Percentiles rank a stretch among this genome's conserved stretches.
Conservation (phyloP, 148 eudicot species). For the Rhododendron simsii region DNA sequence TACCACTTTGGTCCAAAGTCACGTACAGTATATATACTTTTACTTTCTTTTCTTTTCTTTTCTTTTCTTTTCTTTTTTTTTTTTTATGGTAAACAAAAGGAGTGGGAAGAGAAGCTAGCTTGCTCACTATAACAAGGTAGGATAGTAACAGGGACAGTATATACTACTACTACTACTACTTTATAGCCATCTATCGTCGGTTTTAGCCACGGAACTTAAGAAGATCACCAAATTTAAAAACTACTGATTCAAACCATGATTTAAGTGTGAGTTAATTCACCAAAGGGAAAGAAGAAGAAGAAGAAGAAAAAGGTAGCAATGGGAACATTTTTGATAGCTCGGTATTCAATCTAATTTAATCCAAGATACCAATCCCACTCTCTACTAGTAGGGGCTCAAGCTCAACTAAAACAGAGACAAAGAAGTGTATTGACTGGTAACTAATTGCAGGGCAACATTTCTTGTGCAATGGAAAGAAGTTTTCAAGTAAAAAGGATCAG, state of each 20-base stretch:
- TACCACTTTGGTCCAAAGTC: constrained; percentile 1
- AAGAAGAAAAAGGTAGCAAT: neutral
- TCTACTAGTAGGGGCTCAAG: neutral
- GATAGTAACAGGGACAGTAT: neutral
- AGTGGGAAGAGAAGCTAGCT: neutral
- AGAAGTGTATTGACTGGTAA: neutral
- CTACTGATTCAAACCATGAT: neutral
- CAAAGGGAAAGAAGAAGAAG: neutral
- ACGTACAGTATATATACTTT: neutral
- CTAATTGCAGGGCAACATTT: neutral
- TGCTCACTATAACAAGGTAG: neutral
- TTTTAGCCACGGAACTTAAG: neutral
- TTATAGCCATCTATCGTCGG: neutral
- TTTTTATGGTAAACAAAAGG: neutral
- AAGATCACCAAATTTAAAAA: constrained; percentile 7
- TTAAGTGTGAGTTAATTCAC: neutral
- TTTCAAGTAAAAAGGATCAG: neutral
- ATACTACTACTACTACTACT: neutral
- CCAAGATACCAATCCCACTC: neutral
- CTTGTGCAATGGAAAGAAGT: neutral
- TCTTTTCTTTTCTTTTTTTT: no score
- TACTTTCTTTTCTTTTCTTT: no score
- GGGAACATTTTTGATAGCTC: neutral
- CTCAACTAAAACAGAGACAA: neutral
- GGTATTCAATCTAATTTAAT: neutral